Evolutionary conservation across 805 yeast species (phyloP).

Genomic region (Candida pini): DNA sequence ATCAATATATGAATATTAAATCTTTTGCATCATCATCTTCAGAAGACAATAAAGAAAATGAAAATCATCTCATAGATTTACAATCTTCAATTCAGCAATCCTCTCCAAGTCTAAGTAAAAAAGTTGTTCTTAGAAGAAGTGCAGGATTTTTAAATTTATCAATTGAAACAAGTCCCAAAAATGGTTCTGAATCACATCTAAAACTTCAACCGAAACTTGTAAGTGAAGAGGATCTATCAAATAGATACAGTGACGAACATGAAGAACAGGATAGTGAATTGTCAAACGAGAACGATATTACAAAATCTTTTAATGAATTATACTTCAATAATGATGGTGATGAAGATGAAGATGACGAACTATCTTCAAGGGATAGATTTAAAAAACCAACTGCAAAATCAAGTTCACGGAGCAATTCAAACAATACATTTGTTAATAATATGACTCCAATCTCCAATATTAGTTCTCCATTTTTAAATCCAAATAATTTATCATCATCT

Average conservation of each 20-base stretch:
- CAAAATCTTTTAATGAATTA: slow-evolving; percentile 30
- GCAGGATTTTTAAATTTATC: slow-evolving; percentile 47
- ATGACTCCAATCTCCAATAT: slow-evolving; percentile 13
- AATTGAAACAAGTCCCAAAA: slow-evolving; percentile 32
- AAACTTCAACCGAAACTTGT: slow-evolving; percentile 7
- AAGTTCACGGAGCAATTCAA: neutral
- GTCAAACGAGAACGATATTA: slow-evolving; percentile 20
- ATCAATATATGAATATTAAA: slow-evolving; percentile 1
- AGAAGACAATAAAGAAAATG: slow-evolving; percentile 7
- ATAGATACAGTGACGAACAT: slow-evolving; percentile 1
- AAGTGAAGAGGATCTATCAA: no score
- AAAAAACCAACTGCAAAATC: neutral
- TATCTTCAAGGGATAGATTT: neutral
- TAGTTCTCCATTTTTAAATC: slow-evolving; percentile 23
- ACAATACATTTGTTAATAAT: slow-evolving; percentile 3
- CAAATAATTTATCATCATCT: slow-evolving; percentile 8
- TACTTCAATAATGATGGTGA: slow-evolving; percentile 21
- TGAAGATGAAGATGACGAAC: slow-evolving; percentile 1
- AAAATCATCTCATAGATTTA: slow-evolving; percentile 5
- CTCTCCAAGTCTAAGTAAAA: slow-evolving; percentile 16
- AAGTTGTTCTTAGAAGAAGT: slow-evolving; percentile 41
- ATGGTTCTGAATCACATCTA: neutral
- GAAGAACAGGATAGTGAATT: slow-evolving; percentile 23
- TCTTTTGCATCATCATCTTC: neutral
- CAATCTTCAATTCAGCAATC: slow-evolving; percentile 3